phyloP scores from a whole-genome alignment of 176 grass and related monocot species.

The Zizania latifolia region DNA sequence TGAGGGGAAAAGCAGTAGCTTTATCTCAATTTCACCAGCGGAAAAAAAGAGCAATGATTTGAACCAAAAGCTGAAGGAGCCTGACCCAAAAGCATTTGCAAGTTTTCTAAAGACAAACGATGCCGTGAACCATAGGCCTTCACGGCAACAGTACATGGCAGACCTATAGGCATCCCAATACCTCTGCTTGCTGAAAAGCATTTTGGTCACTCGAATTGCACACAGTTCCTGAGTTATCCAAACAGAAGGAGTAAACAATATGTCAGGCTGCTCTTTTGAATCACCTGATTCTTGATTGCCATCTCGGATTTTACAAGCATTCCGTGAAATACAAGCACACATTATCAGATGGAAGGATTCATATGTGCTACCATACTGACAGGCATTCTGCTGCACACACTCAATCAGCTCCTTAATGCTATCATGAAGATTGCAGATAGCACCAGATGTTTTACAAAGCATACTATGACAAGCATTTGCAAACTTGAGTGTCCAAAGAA shows the following conservation, averaged over 20 bases:
- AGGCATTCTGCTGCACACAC: conserved; percentile 39
- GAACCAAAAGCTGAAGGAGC: conserved; percentile 59
- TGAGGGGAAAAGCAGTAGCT: conserved; percentile 70
- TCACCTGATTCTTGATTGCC: conserved; percentile 22
- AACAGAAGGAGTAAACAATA: conserved; percentile 19
- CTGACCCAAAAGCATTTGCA: conserved; percentile 42
- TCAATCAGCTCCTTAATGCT: conserved; percentile 42
- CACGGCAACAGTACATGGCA: conserved; percentile 64
- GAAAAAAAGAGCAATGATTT: conserved; percentile 66
- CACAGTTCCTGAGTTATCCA: conserved; percentile 60
- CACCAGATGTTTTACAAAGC: conserved; percentile 29
- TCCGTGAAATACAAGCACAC: conserved; percentile 27
- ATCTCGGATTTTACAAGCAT: conserved; percentile 26
- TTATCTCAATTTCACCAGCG: conserved; percentile 75
- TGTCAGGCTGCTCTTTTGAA: neutral
- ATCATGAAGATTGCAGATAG: conserved; percentile 36
- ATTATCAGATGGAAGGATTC: conserved; percentile 57
- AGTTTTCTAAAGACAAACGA: conserved; percentile 81
- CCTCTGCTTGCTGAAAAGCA: conserved; percentile 52
- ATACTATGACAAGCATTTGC: conserved; percentile 51
- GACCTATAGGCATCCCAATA: conserved; percentile 85
- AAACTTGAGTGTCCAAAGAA: conserved; percentile 42
- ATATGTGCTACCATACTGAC: conserved; percentile 43
- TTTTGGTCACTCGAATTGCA: conserved; percentile 46
- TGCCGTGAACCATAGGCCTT: conserved; percentile 77